These are phyloP conservation scores for Hymenotorrendiella dingleyae DNA, from an alignment of 2,329 filamentous ascomycete species.

Conservation along the genomic window DNA sequence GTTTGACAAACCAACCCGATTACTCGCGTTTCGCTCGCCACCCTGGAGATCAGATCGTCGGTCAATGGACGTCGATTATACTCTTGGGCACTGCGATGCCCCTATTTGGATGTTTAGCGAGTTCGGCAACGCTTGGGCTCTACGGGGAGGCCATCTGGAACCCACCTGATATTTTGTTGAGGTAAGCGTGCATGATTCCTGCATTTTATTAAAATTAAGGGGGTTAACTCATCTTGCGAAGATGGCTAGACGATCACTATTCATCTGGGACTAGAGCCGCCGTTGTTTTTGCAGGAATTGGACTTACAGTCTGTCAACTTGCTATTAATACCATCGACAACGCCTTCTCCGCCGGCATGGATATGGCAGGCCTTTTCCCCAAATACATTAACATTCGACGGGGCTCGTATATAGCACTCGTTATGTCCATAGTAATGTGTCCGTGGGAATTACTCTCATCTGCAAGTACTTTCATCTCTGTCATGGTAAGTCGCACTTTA, in stretches of 20 bases:
- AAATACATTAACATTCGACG: constrained; percentile 50
- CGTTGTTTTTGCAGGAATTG: constrained; percentile 40
- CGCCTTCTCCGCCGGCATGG: constrained; percentile 46
- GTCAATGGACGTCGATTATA: constrained; percentile 30
- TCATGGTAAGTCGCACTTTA: too few species aligned
- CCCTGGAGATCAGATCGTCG: constrained; percentile 37
- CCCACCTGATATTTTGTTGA: too few species aligned
- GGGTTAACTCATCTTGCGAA: constrained; percentile 37
- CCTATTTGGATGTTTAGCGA: constrained; percentile 39
- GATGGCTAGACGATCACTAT: constrained; percentile 36
- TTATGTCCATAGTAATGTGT: constrained; percentile 40
- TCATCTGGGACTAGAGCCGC: constrained; percentile 36
- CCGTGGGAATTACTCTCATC: constrained; percentile 50
- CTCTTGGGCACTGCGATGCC: constrained; percentile 32
- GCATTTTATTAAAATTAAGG: too few species aligned
- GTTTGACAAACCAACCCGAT: constrained; percentile 36
- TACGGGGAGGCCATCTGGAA: constrained; percentile 44
- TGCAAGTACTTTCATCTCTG: too few species aligned
- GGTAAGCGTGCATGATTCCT: too few species aligned
- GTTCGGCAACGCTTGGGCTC: constrained; percentile 45
- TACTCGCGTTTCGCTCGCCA: constrained; percentile 37
- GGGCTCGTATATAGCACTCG: constrained; percentile 42
- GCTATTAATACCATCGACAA: constrained; percentile 43
- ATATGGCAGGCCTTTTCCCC: constrained; percentile 46
- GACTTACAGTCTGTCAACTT: constrained; percentile 39